Evolutionary conservation across 352 stramenopile genomes (phyloP), one percentile per base, ranked within the genome.

Genomic region (Pythium guiyangense): DNA sequence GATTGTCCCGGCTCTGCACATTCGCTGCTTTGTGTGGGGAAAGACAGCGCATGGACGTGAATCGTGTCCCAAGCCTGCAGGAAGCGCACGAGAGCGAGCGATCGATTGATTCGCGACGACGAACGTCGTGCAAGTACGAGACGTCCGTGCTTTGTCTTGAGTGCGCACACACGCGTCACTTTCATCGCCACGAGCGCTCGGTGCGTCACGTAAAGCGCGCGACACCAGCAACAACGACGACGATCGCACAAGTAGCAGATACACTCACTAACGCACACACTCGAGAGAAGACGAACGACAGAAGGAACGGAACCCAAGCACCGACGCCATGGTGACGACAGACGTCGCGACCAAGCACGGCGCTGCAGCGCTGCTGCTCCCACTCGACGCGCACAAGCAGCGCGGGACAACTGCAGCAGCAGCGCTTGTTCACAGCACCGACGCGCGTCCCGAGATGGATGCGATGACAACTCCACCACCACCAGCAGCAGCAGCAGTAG

Each of bases 381-480:
- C 17, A 46, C 34, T 50, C 20, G 52, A 58, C 27, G 27, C 42
- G 29, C 27, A 34, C 40, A 58, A 58, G 40, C 52, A 50, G 18
- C 27, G 31, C 27, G 27, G 31, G 5, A 15, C 18, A 10, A 25
- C 39, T 48, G 6, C 51, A 49, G 15, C 27, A 57, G 39, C 39
- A 57, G 11, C 26, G 27, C 39, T 34, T 20, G 27, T 18, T 12
- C 22, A 31, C 18, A 8, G 6, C 50, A 14, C 8, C 20, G 27
- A 26, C 6, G 39, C 5, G 25, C 25, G 6, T 34, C 29, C 29
- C 8, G 29, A 34, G 29, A 34, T 34, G 29, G 29, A 34, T 8
- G 4, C 29, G 4, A 34, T 34, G 4, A 8, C n/a, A n/a, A n/a
- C n/a, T n/a, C n/a, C n/a, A n/a, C n/a, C 29, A 9, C 29, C 29